Base-by-base conservation (phyloP, 768 basidiomycete species). In the Crucibulum laeve region DNA sequence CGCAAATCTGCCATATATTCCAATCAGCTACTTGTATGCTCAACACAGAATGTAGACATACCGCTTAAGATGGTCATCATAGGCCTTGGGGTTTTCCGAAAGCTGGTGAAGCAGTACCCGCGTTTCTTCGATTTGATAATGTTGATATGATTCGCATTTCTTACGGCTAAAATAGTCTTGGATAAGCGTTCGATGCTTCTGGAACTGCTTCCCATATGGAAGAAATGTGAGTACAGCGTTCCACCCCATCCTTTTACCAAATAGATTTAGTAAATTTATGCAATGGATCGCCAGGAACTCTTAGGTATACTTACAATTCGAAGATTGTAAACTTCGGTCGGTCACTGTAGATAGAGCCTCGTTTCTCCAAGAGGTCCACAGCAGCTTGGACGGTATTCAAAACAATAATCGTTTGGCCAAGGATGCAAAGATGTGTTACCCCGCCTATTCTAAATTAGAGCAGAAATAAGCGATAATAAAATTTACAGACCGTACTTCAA, bases 311-410 rank as follows among this genome's bases (percentile, higher is more conserved):
- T 7, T 30, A 30, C 28, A 30, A 7, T 7, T 30, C 28, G 25
- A 44, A 51, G 4, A 56, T 28, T 8, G 48, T 36, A 19, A 57
- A 46, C 7, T 28, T 21, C 13, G 49, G 53, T 14, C 50, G 28
- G 21, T 53, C 39, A 1, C 63, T 59, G 41, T 59, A 65, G 32
- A 51, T 60, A 6, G 44, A 4, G 7, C 60, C 51, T 25, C 63
- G 49, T 38, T 56, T 64, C 2, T 64, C 65, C 6, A 69, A 52
- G 2, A 69, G 34, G 4, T 52, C 60, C 0, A 49, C 46, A 24
- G 53, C 47, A 5, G 54, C 53, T 21, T 51, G 44, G 42, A 18
- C 24, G 4, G 65, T 61, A 22, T 53, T 55, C 15, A 55, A 30
- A 5, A 55, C 44, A 18, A 54, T 37, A 26, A 54, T 22, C 8